A percentile compares a stretch with the other conserved stretches of the same genome.
phyloP scores from a whole-genome alignment of 768 basidiomycete genomes.

The Lactarius hatsudake region DNA sequence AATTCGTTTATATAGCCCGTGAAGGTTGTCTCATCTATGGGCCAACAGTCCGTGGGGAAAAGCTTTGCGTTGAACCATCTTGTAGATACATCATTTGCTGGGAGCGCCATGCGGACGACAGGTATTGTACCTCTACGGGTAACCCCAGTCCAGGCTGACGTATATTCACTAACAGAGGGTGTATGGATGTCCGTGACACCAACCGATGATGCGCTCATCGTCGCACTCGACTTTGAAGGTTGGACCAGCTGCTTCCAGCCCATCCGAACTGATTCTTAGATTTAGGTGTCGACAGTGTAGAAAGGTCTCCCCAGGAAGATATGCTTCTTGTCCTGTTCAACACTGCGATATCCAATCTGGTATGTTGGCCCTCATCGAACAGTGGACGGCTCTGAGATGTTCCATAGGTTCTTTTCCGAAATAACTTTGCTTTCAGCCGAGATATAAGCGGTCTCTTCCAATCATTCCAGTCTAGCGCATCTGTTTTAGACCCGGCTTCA shows the following conservation, averaged over 20 bases:
- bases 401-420: conserved; percentile 42
- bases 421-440: conserved; percentile 50
- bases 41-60: not conserved
- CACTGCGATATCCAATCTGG: not conserved
- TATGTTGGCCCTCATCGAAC: not conserved
- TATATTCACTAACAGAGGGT: no score
- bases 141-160: no score
- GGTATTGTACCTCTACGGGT: conserved; percentile 30
- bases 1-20: conserved; percentile 44
- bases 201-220: not conserved
- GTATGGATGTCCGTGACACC: conserved; percentile 53
- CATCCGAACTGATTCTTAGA: not conserved
- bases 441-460: conserved; percentile 59
- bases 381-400: conserved; percentile 34
- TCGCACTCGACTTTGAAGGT: not conserved
- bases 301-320: conserved; percentile 48
- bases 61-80: not conserved
- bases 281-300: conserved; percentile 60
- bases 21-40: conserved; percentile 32
- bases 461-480: conserved; percentile 55
- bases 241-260: conserved; percentile 30
- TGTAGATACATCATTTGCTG: not conserved
- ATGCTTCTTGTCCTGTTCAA: not conserved
- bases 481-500: conserved; percentile 54
- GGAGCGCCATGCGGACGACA: conserved; percentile 54